These are phyloP conservation scores for Articulospora tetracladia DNA, from an alignment of 495 filamentous ascomycete species.

Conservation along the genomic window DNA sequence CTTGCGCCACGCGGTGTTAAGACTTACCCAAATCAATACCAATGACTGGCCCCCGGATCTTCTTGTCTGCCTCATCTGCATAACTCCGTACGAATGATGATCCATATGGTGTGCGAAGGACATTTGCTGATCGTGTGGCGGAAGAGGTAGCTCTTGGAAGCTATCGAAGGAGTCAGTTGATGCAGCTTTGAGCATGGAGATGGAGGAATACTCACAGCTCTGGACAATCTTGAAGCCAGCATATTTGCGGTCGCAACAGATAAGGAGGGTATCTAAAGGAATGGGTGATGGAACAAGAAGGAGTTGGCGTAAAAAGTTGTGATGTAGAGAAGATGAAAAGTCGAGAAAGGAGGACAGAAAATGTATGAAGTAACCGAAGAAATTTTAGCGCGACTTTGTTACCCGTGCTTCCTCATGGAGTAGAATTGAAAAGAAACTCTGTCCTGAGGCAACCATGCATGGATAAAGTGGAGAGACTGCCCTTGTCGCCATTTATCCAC, in stretches of 20 bases:
- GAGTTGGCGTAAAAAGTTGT: not conserved
- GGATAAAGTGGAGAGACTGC: not conserved
- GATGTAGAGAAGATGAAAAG: not conserved
- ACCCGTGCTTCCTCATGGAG: not conserved
- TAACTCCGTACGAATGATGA: constrained; percentile 63
- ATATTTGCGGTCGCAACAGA: constrained; percentile 36
- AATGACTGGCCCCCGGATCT: constrained; percentile 93
- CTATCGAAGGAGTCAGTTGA: constrained; percentile 37
- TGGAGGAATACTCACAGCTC: constrained; percentile 29
- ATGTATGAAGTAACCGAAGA: not conserved
- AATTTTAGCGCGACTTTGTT: not conserved
- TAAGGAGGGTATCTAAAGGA: constrained; percentile 28
- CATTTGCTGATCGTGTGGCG: constrained; percentile 55
- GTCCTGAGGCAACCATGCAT: no score
- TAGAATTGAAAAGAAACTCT: no score
- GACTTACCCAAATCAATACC: constrained; percentile 97
- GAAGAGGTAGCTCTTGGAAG: constrained; percentile 62
- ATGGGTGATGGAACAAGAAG: constrained; percentile 25
- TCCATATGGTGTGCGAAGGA: constrained; percentile 43
- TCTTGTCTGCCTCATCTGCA: constrained; percentile 78
- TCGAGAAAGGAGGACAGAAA: not conserved
- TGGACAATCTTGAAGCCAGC: constrained; percentile 52
- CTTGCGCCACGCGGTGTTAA: constrained; percentile 1
- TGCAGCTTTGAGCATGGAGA: constrained; percentile 17
- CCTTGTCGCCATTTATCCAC: not conserved